Evolutionary conservation across 108 stramenopile species (phyloP).

Genomic region (Cyclotella distinguenda): DNA sequence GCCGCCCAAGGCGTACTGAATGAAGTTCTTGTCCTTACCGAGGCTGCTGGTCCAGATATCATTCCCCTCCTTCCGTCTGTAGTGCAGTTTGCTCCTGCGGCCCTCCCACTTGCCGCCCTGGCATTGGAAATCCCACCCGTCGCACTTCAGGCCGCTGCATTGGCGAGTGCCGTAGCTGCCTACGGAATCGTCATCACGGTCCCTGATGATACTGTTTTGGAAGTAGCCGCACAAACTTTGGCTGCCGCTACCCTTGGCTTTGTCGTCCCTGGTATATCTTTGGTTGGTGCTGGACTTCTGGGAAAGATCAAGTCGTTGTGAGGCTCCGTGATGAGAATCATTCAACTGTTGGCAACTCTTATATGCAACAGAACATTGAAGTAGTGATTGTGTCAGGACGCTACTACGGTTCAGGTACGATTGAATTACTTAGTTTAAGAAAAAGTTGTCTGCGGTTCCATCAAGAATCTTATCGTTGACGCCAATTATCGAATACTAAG

Average conservation of each 20-base stretch:
- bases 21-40: conserved; percentile 79
- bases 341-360: too few relatives aligned
- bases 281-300: conserved; percentile 73
- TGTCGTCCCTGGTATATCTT: conserved; percentile 58
- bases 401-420: too few relatives aligned
- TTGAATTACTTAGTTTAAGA: too few relatives aligned
- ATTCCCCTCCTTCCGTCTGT: conserved; percentile 80
- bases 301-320: conserved; percentile 64
- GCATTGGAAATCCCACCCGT: conserved; percentile 62
- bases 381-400: too few relatives aligned
- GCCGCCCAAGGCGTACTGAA: conserved; percentile 59
- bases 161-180: conserved; percentile 64
- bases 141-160: conserved; percentile 48
- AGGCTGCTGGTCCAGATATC: conserved; percentile 83
- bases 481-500: too few relatives aligned
- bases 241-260: conserved; percentile 70
- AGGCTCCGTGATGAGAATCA: too few relatives aligned
- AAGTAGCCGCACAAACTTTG: conserved; percentile 81
- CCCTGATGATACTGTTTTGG: conserved; percentile 78
- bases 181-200: conserved; percentile 61
- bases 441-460: too few relatives aligned
- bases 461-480: too few relatives aligned
- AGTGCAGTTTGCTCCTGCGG: conserved; percentile 73
- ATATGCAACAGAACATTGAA: too few relatives aligned
- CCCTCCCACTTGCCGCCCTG: conserved; percentile 73